Conservation (phyloP, 2,329 filamentous ascomycete species). For the Sclerotinia glacialis region DNA sequence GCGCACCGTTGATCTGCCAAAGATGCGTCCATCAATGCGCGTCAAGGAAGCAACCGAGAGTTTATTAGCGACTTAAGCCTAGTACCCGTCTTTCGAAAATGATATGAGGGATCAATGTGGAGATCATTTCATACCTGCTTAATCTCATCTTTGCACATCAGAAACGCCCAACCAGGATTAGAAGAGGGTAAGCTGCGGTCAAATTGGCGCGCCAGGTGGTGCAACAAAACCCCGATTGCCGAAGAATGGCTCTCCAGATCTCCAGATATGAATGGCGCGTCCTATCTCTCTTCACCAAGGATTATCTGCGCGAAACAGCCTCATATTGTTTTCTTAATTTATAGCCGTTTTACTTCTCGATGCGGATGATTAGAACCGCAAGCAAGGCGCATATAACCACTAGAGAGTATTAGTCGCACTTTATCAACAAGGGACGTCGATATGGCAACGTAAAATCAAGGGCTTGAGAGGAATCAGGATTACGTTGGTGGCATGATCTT, state of each 20-base stretch:
- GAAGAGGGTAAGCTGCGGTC: not conserved
- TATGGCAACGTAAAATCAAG: not conserved
- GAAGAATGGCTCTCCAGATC: no score
- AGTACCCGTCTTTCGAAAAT: not conserved
- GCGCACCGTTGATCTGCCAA: slow-evolving; percentile 6
- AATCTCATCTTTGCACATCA: not conserved
- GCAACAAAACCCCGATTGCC: not conserved
- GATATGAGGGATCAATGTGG: not conserved
- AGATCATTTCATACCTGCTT: not conserved
- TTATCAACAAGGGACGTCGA: not conserved
- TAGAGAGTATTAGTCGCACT: not conserved
- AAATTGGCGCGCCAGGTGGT: not conserved
- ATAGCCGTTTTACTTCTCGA: not conserved
- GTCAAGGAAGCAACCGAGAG: not conserved
- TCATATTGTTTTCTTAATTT: not conserved
- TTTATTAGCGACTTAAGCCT: not conserved
- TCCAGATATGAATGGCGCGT: not conserved
- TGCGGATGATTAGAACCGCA: not conserved
- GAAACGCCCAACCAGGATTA: not conserved
- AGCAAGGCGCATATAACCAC: not conserved
- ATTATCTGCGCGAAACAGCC: not conserved
- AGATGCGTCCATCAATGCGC: slow-evolving; percentile 4
- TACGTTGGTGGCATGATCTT: not conserved
- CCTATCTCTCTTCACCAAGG: not conserved
- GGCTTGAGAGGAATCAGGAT: not conserved